Percentiles rank a stretch among this genome's conserved stretches.
These are phyloP conservation scores for Pseudogymnoascus sp. DNA, from an alignment of 2,329 filamentous ascomycete species.

Conservation along the genomic window DNA sequence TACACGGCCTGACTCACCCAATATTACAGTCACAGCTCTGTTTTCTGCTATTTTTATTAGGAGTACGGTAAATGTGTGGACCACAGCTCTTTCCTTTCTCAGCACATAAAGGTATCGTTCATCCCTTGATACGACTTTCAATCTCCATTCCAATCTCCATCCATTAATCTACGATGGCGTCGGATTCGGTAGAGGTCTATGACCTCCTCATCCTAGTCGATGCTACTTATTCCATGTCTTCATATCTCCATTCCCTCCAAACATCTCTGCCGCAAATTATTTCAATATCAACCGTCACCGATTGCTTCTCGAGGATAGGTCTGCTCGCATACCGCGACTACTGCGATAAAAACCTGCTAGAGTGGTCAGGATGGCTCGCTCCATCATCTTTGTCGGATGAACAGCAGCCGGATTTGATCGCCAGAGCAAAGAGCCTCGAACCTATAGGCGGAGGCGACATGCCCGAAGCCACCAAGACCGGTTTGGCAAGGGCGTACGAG, in stretches of 20 bases:
- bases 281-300: conserved; percentile 40
- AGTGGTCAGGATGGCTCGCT: conserved; percentile 44
- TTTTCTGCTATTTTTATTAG: not conserved
- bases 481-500: conserved; percentile 38
- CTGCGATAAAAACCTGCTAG: conserved; percentile 28
- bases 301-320: conserved; percentile 42
- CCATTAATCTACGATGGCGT: not conserved
- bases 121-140: not conserved
- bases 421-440: conserved; percentile 29
- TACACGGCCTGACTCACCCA: not conserved
- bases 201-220: conserved; percentile 42
- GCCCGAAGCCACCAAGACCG: conserved; percentile 43
- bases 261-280: conserved; percentile 43
- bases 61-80: not conserved
- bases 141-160: not conserved
- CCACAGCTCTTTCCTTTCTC: not conserved
- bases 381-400: conserved; percentile 8
- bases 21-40: not conserved
- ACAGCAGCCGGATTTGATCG: conserved; percentile 30
- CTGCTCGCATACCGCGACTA: conserved; percentile 46
- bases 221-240: conserved; percentile 39
- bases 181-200: conserved; percentile 21
- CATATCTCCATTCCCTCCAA: conserved; percentile 37
- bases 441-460: conserved; percentile 34
- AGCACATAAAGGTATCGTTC: not conserved